Evolutionary conservation across 2,329 filamentous ascomycete genomes (phyloP).

Genomic region (Arthrobotrys sinensis): DNA sequence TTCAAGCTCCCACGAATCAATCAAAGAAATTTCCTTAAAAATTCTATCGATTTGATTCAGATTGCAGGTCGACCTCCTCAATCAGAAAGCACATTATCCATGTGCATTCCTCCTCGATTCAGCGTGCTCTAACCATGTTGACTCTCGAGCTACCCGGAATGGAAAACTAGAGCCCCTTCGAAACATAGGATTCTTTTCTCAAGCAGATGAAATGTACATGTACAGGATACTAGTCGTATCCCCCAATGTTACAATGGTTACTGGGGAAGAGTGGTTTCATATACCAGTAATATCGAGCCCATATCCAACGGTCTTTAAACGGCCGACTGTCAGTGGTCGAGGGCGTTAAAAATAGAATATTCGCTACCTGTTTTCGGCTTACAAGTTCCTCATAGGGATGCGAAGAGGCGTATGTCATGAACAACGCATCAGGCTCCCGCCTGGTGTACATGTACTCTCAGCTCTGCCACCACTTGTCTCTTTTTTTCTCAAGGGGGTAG

Average conservation of each 20-base stretch:
- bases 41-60: slow-evolving; percentile 58
- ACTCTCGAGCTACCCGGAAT: slow-evolving; percentile 55
- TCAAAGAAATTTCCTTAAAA: slow-evolving; percentile 44
- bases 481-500: slow-evolving; percentile 34
- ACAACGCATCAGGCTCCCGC: slow-evolving; percentile 59
- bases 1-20: slow-evolving; percentile 23
- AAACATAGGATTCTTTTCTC: slow-evolving; percentile 54
- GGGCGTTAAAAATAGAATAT: slow-evolving; percentile 52
- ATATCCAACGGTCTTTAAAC: slow-evolving; percentile 51
- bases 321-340: slow-evolving; percentile 40
- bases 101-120: slow-evolving; percentile 40
- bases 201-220: slow-evolving; percentile 1
- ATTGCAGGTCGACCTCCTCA: slow-evolving; percentile 27
- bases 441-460: slow-evolving; percentile 26
- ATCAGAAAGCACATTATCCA: slow-evolving; percentile 41
- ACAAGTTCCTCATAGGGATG: slow-evolving; percentile 54
- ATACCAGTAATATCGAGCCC: slow-evolving; percentile 7
- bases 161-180: slow-evolving; percentile 36
- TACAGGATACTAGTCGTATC: not conserved
- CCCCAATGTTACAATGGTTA: slow-evolving; percentile 1
- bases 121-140: slow-evolving; percentile 44
- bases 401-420: slow-evolving; percentile 54
- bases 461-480: slow-evolving; percentile 39
- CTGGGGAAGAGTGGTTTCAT: slow-evolving; percentile 24
- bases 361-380: slow-evolving; percentile 57